Base-by-base conservation (phyloP, 208 protist species). In the Trypanosoma rangeli region DNA sequence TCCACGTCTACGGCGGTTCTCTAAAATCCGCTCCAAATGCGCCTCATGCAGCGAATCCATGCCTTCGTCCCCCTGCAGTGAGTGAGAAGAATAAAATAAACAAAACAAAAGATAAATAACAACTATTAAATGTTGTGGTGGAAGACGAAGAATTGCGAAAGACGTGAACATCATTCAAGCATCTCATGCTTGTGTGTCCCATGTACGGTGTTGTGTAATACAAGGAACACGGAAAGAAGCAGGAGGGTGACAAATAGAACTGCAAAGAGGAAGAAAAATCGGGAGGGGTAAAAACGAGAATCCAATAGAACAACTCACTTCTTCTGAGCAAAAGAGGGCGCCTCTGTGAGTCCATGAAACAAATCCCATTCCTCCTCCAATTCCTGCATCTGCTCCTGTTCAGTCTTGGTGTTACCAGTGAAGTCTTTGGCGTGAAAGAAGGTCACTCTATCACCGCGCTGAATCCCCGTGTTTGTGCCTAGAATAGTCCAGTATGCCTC, bases 401-500 rank as follows among this genome's bases (percentile, higher is more conserved):
- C 91, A 24, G 78, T 76, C 64, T 94, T 93, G 22, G 79, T 84
- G 18, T 80, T 61, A 13, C 50, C 62, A 12, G 35, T 49, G 46
- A 48, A 5, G 29, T 84, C 63, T 44, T 68, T 67, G 20, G 35
- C 46, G 18, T 52, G 24, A 64, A 80, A 75, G 53, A 84, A 28
- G 20, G 73, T 78, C 18, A 96, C 62, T 5, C 48, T 73, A 68
- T 94, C 86, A 13, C 88, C 85, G 16, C 91, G 86, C 67, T 94
- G 76, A 46, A 94, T 88, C 49, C 86, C 74, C 31, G 85, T 90
- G 74, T 92, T 89, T 10, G 86, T 91, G 5, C 91, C 91, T 12
- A 88, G 91, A 52, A 96, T 96, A 7, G 88, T 92, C 91, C 91
- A 96, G 74, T 94, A 96, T n/a, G 85, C 66, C 73, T 96, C 91